Conservation (phyloP, 148 eudicot genomes). For the Agrostemma githago region DNA sequence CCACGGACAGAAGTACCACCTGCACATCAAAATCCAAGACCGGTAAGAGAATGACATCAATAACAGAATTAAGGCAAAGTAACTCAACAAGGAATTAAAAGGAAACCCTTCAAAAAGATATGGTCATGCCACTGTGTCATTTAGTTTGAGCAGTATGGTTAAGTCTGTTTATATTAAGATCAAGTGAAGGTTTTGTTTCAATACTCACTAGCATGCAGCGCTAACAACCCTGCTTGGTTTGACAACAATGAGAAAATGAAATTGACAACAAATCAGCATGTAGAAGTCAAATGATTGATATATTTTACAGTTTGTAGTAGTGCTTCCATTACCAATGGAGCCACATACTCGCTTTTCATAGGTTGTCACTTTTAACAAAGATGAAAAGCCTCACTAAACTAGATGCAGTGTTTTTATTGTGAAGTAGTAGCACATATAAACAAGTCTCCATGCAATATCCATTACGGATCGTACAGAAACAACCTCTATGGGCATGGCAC, state of each 20-base stretch:
- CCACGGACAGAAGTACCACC: constrained; percentile 12
- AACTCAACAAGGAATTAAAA: neutral
- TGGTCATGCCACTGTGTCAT: too few relatives aligned
- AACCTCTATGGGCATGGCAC: too few relatives aligned
- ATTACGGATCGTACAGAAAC: too few relatives aligned
- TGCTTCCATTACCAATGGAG: neutral
- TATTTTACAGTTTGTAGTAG: too few relatives aligned
- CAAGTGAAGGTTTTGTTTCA: neutral
- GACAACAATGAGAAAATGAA: neutral
- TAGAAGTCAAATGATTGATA: too few relatives aligned
- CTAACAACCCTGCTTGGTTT: neutral
- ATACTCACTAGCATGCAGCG: neutral
- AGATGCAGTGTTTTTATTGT: neutral
- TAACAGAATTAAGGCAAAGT: neutral
- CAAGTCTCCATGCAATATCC: too few relatives aligned
- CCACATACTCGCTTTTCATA: neutral
- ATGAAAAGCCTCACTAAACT: neutral
- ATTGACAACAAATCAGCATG: neutral
- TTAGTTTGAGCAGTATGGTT: too few relatives aligned
- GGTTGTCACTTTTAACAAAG: neutral
- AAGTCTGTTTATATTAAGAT: too few relatives aligned
- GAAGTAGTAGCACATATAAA: too few relatives aligned
- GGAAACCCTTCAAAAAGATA: neutral
- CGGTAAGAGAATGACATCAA: neutral
- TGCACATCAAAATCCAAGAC: neutral